These are phyloP conservation scores for Hypomontagnella submonticulosa DNA, from an alignment of 495 filamentous ascomycete species.

Conservation along the genomic window DNA sequence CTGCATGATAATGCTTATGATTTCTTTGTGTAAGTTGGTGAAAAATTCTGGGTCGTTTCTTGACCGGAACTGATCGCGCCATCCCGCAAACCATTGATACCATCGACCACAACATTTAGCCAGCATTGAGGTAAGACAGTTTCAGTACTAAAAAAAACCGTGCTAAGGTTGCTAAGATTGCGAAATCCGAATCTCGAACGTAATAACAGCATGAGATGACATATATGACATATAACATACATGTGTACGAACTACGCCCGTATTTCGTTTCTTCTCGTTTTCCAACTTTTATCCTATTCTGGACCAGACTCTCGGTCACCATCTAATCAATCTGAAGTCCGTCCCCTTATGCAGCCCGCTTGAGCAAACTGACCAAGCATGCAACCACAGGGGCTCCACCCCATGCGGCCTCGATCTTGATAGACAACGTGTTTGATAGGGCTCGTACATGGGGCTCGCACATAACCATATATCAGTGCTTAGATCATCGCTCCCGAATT, in stretches of 20 bases:
- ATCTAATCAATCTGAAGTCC: conserved; percentile 20
- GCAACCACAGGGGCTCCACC: conserved; percentile 11
- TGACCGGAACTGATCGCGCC: conserved; percentile 46
- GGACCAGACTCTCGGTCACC: not conserved
- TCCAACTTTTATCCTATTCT: conserved; percentile 8
- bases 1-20: conserved; percentile 38
- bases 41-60: conserved; percentile 34
- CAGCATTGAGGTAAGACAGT: conserved; percentile 32
- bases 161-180: conserved; percentile 24
- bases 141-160: conserved; percentile 19
- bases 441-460: conserved; percentile 13
- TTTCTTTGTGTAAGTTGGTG: conserved; percentile 30
- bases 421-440: conserved; percentile 34
- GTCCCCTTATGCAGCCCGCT: conserved; percentile 20
- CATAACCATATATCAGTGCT: conserved; percentile 23
- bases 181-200: conserved; percentile 16
- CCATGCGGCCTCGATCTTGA: conserved; percentile 37
- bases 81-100: conserved; percentile 47
- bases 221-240: conserved; percentile 14
- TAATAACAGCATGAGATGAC: conserved; percentile 19
- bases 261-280: conserved; percentile 14
- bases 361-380: conserved; percentile 25
- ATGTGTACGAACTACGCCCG: conserved; percentile 9
- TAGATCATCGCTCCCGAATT: conserved; percentile 33
- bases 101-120: conserved; percentile 43